A percentile compares a stretch with the other conserved stretches of the same genome.
Conservation (phyloP, 495 filamentous ascomycete species). For the Clavariopsis aquatica region DNA sequence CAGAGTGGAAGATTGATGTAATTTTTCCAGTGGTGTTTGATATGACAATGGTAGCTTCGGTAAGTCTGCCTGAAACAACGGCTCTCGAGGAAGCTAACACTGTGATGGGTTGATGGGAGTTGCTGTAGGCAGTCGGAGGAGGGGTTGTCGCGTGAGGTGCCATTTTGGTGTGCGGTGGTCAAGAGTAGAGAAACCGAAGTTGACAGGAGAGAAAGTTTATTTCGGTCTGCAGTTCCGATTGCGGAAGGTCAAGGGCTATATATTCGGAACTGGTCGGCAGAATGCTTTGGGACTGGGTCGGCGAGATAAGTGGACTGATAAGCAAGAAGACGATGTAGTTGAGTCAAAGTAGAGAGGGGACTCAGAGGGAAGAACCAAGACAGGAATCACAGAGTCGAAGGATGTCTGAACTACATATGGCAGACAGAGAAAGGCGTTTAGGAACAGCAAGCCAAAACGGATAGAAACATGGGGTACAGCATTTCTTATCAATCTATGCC, state of each 20-base stretch:
- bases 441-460: constrained; percentile 18
- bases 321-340: constrained; percentile 30
- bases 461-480: constrained; percentile 35
- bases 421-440: constrained; percentile 26
- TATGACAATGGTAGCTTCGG: constrained; percentile 75
- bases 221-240: constrained; percentile 1
- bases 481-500: constrained; percentile 32
- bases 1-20: constrained; percentile 68
- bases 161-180: constrained; percentile 19
- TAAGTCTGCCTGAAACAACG: constrained; percentile 67
- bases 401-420: not conserved
- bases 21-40: constrained; percentile 83
- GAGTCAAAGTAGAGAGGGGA: not conserved
- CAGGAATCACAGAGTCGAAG: not conserved
- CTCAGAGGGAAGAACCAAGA: constrained; percentile 6
- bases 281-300: not conserved
- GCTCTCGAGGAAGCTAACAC: constrained; percentile 84
- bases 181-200: constrained; percentile 6
- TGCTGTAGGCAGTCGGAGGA: constrained; percentile 32
- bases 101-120: constrained; percentile 50
- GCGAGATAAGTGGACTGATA: constrained; percentile 17
- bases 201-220: constrained; percentile 7
- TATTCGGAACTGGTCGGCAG: constrained; percentile 1
- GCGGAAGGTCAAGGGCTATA: constrained; percentile 22
- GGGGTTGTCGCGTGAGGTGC: constrained; percentile 41